Evolutionary conservation across 2,329 filamentous ascomycete species (phyloP).

Genomic region (Ophiosphaerella narmari): DNA sequence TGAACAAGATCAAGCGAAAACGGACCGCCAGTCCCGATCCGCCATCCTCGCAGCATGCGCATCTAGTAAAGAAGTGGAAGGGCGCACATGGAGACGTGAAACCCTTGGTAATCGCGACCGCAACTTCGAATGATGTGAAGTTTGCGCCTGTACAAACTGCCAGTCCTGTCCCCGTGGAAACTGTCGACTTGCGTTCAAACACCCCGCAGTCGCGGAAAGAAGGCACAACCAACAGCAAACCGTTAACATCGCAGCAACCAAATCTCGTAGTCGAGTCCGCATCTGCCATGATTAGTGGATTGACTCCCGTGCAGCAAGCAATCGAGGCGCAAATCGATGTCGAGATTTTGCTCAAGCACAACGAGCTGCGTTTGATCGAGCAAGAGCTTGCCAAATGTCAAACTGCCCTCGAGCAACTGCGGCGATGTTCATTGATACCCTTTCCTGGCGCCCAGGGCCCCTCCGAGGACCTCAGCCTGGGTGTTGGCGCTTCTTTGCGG

Average conservation of each 20-base stretch:
- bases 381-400: conserved; percentile 97
- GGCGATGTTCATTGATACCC: conserved; percentile 88
- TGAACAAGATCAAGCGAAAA: conserved; percentile 64
- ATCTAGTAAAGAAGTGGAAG: conserved; percentile 48
- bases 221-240: conserved; percentile 36
- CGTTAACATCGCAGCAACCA: conserved; percentile 25
- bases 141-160: conserved; percentile 17
- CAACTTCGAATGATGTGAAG: conserved; percentile 14
- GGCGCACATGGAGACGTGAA: conserved; percentile 39
- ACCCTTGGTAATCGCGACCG: conserved; percentile 20
- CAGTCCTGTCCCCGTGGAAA: conserved; percentile 24
- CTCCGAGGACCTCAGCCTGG: conserved; percentile 71
- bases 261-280: conserved; percentile 27
- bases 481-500: conserved; percentile 72
- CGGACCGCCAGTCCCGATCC: conserved; percentile 56
- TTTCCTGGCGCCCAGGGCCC: conserved; percentile 75
- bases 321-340: conserved; percentile 88
- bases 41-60: conserved; percentile 34
- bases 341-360: conserved; percentile 91
- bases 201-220: conserved; percentile 38
- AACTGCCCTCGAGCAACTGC: conserved; percentile 87
- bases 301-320: conserved; percentile 66
- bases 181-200: conserved; percentile 32
- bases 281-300: conserved; percentile 31
- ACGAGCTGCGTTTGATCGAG: conserved; percentile 91